A percentile compares a stretch with the other conserved stretches of the same genome.
These are phyloP conservation scores for Deuterostichococcus epilithicus DNA, from an alignment of 139 green algal genomes.

Conservation along the genomic window DNA sequence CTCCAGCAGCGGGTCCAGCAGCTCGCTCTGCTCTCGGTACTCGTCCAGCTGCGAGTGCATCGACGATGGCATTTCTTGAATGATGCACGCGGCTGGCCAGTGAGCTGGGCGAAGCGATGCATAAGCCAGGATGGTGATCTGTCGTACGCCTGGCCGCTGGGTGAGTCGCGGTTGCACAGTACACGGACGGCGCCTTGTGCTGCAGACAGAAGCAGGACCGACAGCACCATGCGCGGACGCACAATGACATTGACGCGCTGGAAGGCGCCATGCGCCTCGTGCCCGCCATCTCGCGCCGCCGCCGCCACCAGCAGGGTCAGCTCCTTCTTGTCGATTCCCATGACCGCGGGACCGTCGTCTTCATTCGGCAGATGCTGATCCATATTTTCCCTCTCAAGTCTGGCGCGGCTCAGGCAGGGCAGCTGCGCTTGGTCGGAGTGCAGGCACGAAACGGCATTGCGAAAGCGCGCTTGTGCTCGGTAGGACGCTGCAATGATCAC, in stretches of 20 bases:
- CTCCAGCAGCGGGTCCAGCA: constrained; percentile 90
- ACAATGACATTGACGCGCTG: constrained; percentile 55
- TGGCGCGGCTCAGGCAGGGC: too few relatives aligned
- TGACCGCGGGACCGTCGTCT: not conserved
- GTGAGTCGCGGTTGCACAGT: not conserved
- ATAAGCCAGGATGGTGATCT: constrained; percentile 8
- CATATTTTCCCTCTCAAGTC: too few relatives aligned
- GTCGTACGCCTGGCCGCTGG: not conserved
- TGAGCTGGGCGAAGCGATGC: not conserved
- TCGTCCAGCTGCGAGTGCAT: constrained; percentile 65
- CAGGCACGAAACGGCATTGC: too few relatives aligned
- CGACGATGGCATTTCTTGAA: not conserved
- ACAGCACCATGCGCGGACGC: not conserved
- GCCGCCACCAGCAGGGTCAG: constrained; percentile 32
- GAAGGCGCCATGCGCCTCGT: constrained; percentile 18
- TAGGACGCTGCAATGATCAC: too few relatives aligned
- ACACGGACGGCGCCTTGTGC: not conserved
- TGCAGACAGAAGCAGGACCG: not conserved
- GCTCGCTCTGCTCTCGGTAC: constrained; percentile 93
- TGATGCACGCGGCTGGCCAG: not conserved
- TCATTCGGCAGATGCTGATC: not conserved
- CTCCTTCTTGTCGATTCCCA: constrained; percentile 37
- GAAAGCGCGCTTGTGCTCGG: too few relatives aligned
- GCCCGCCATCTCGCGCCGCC: constrained; percentile 28
- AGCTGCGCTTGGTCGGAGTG: too few relatives aligned